Evolutionary conservation across 129 eudicot genomes (phyloP), one percentile per base, ranked within the genome.

Genomic region (Artemisia argyi): DNA sequence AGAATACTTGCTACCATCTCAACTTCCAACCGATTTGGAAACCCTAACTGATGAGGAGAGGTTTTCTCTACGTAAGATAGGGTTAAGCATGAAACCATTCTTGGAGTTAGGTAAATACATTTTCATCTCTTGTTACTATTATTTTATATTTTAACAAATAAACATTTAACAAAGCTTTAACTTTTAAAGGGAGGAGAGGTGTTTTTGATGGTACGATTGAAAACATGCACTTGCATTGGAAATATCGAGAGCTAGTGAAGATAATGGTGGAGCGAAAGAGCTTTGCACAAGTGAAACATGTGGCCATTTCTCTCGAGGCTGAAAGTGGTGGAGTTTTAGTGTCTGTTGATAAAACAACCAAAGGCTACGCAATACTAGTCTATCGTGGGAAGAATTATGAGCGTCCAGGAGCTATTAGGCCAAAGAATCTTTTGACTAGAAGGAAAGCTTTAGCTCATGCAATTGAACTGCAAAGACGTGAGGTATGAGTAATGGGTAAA

Each of bases 271-370:
- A 86, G 35, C 65, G 94, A 35, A 95, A 88, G 69, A 84, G 73
- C 32, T 83, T 84, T 53, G 77, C 91, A 16, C 96, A 79, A 30
- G 91, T 95, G 12, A 90, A 81, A 81, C 96, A 95, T 70, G 68
- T 90, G 53, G 99, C 99, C 9, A 79, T 95, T 51, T 70, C 85
- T 58, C 91, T 95, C 3, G 99, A 95, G 83, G 96, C 96, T 3
- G 99, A 95, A 78, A 95, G 99, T 78, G 97, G 96, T 61, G 99
- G 99, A n/a, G 86, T 90, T 42, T 82, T 95, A 76, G 94, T 95
- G 65, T 86, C 96, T 15, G 80, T 95, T 22, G 99, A 95, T 39
- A 90, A 78, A 79, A 88, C 96, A 15, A 67, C 82, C 3, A 88
- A 95, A 82, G 99, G 99, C 16, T 78, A 86, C 55, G 94, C 85